Evolutionary conservation across 192 early-diverging fungal genomes (phyloP).

Genomic region (Borealophlyctis nickersoniae): DNA sequence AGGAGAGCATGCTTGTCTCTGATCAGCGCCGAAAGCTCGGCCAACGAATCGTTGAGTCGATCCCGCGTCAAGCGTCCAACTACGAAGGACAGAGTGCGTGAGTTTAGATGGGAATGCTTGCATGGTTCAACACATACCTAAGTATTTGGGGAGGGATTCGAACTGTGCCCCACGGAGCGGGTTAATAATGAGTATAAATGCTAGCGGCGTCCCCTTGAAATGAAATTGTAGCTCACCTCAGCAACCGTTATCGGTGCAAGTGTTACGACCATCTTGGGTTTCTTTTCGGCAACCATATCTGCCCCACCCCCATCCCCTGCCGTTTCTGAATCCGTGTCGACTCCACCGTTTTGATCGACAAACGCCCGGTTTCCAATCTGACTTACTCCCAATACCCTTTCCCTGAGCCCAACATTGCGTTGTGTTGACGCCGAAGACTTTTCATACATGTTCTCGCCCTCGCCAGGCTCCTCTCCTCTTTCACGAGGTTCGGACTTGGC

Average conservation of each 20-base stretch:
- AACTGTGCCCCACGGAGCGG: slow-evolving; percentile 12
- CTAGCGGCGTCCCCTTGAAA: not conserved
- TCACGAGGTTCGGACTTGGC: not conserved
- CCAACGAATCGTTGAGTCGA: slow-evolving; percentile 36
- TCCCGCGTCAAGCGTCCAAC: slow-evolving; percentile 36
- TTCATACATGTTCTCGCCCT: not conserved
- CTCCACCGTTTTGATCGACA: not conserved
- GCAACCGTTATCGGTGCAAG: slow-evolving; percentile 23
- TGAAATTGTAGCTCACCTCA: slow-evolving; percentile 6
- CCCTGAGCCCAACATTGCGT: too few relatives aligned
- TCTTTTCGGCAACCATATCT: not conserved
- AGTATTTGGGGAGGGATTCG: slow-evolving; percentile 36
- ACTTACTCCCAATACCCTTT: not conserved
- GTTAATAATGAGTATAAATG: not conserved
- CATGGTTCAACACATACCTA: slow-evolving; percentile 13
- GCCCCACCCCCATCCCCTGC: not conserved
- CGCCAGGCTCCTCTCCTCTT: not conserved
- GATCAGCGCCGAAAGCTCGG: slow-evolving; percentile 37
- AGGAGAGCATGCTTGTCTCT: slow-evolving; percentile 38
- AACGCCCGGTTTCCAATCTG: not conserved
- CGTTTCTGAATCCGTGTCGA: not conserved
- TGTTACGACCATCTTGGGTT: not conserved
- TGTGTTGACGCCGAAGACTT: not conserved
- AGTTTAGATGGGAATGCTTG: not conserved
- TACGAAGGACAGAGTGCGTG: slow-evolving; percentile 6